Percentiles rank a stretch among this genome's conserved stretches.
phyloP scores from a whole-genome alignment of 2,329 filamentous ascomycete genomes.

The Parastagonospora avenae region DNA sequence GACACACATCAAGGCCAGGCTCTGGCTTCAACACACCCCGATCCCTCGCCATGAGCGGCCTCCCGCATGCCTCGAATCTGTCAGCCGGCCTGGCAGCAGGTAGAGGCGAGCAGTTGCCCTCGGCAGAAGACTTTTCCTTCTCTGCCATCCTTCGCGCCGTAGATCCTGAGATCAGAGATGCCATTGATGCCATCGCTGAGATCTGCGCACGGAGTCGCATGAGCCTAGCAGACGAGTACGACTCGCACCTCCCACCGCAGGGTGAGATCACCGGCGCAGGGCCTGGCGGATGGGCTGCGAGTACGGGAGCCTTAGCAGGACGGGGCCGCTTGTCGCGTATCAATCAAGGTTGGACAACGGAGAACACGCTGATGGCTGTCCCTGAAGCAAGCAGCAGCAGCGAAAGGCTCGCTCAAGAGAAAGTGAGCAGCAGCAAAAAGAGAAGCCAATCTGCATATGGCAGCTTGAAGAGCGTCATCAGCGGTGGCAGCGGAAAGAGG shows the following conservation, averaged over 20 bases:
- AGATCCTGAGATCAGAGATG: constrained; percentile 62
- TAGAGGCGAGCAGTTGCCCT: constrained; percentile 45
- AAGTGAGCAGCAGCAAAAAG: constrained; percentile 29
- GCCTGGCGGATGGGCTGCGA: constrained; percentile 30
- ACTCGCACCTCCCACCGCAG: constrained; percentile 65
- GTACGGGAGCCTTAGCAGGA: constrained; percentile 35
- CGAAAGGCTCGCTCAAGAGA: constrained; percentile 44
- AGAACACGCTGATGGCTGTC: constrained; percentile 52
- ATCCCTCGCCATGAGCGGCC: constrained; percentile 38
- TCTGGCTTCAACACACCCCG: constrained; percentile 41
- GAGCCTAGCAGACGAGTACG: constrained; percentile 67
- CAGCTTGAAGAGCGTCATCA: constrained; percentile 47
- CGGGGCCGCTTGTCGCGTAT: constrained; percentile 38
- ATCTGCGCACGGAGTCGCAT: constrained; percentile 66
- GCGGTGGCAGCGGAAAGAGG: constrained; percentile 39
- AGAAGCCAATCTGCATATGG: constrained; percentile 45
- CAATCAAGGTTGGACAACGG: constrained; percentile 42
- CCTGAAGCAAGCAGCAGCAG: constrained; percentile 56
- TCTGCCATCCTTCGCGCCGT: constrained; percentile 61
- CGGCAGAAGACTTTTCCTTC: constrained; percentile 61
- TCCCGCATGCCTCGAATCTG: constrained; percentile 31
- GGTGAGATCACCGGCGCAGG: constrained; percentile 57
- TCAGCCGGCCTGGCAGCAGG: constrained; percentile 38
- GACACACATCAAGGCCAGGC: constrained; percentile 39
- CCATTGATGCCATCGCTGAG: constrained; percentile 66